These are phyloP conservation scores for Chaetothyriales sp. DNA, from an alignment of 2,329 filamentous ascomycete genomes.

Conservation along the genomic window DNA sequence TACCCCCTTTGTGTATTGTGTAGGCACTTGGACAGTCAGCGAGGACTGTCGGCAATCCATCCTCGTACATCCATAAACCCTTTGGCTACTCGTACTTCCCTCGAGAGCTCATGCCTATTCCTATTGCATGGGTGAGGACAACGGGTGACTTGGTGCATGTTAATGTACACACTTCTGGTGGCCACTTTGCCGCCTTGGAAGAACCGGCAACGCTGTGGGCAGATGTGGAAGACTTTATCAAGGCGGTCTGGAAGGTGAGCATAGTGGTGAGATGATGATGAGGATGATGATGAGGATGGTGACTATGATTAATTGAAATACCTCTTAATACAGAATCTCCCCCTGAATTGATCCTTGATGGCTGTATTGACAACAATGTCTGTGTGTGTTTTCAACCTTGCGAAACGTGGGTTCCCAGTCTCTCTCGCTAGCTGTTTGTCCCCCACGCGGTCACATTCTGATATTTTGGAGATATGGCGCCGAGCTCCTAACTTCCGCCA, in stretches of 20 bases:
- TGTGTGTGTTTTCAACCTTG: no score
- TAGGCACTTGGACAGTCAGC: neutral
- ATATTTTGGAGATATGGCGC: neutral
- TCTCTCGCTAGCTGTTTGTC: no score
- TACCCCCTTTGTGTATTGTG: no score
- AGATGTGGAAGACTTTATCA: slow-evolving; percentile 28
- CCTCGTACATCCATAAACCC: slow-evolving; percentile 6
- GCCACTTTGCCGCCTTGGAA: slow-evolving; percentile 40
- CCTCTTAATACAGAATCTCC: neutral
- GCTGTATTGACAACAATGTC: no score
- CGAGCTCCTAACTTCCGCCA: slow-evolving; percentile 3
- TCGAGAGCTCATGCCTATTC: slow-evolving; percentile 12
- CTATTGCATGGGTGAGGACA: slow-evolving; percentile 10
- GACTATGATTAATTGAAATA: neutral
- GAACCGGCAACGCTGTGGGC: slow-evolving; percentile 31
- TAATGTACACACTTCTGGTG: slow-evolving; percentile 25
- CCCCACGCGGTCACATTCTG: no score
- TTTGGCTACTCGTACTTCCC: slow-evolving; percentile 13
- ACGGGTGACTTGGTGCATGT: slow-evolving; percentile 14
- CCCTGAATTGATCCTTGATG: no score
- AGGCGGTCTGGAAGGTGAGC: slow-evolving; percentile 6
- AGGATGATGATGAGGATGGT: neutral
- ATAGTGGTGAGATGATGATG: neutral
- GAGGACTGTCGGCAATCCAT: slow-evolving; percentile 1
- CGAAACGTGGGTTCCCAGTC: no score